Percentiles rank a stretch among this genome's conserved stretches.
These are phyloP conservation scores for Pachysandra terminalis DNA, from an alignment of 164 flowering plant genomes.

Conservation along the genomic window DNA sequence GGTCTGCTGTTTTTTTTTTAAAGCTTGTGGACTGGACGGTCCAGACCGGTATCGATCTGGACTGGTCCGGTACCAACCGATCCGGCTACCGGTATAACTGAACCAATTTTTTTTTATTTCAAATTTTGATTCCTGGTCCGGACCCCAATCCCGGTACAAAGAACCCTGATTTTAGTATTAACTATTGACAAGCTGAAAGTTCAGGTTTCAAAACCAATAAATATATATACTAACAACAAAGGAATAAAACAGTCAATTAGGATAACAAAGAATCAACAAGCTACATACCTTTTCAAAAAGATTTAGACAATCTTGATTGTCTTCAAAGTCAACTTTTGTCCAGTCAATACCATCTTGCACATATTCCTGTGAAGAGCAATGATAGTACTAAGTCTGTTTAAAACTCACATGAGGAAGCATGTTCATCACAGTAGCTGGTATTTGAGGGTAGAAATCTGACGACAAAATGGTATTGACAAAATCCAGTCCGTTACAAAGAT, in stretches of 20 bases:
- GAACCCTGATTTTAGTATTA: too few species aligned
- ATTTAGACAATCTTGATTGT: constrained; percentile 91
- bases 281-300: constrained; percentile 89
- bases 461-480: neutral
- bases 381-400: too few species aligned
- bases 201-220: too few species aligned
- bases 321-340: constrained; percentile 96
- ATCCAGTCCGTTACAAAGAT: neutral
- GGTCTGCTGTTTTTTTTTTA: too few species aligned
- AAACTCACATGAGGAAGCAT: neutral
- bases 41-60: too few species aligned
- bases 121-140: too few species aligned
- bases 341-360: constrained; percentile 98
- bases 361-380: constrained; percentile 58
- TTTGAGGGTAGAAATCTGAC: neutral
- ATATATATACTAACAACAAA: neutral
- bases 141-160: too few species aligned
- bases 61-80: too few species aligned
- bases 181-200: too few species aligned
- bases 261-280: neutral
- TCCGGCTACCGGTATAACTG: too few species aligned
- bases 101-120: too few species aligned
- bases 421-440: neutral
- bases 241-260: neutral
- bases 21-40: too few species aligned